These are phyloP conservation scores for Nymphaea colorata DNA, from an alignment of 164 flowering plant species.

Conservation along the genomic window DNA sequence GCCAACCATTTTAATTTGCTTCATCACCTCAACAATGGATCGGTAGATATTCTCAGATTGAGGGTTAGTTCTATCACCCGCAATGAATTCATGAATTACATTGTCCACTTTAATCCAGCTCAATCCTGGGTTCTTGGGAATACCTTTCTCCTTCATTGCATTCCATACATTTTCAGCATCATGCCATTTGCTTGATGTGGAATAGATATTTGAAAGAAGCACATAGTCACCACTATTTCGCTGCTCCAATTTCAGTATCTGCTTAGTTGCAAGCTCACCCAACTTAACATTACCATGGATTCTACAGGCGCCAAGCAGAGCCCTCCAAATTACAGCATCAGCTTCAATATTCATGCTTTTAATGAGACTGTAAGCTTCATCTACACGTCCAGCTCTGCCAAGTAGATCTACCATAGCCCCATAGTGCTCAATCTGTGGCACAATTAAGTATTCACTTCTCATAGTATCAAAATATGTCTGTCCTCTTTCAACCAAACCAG, in stretches of 20 bases:
- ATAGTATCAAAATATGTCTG: slow-evolving; percentile 23
- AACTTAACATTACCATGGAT: slow-evolving; percentile 30
- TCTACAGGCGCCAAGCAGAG: slow-evolving; percentile 66
- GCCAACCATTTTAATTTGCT: slow-evolving; percentile 38
- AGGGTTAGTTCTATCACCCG: slow-evolving; percentile 50
- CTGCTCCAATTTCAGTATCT: slow-evolving; percentile 25
- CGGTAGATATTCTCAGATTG: slow-evolving; percentile 36
- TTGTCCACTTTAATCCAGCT: slow-evolving; percentile 67
- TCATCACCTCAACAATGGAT: slow-evolving; percentile 34
- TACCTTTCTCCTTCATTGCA: slow-evolving; percentile 43
- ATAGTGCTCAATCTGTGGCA: slow-evolving; percentile 55
- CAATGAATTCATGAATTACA: slow-evolving; percentile 46
- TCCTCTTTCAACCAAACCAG: slow-evolving; percentile 36
- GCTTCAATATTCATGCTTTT: slow-evolving; percentile 55
- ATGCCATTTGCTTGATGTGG: slow-evolving; percentile 50
- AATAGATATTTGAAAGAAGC: slow-evolving; percentile 60
- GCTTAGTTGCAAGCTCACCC: slow-evolving; percentile 40
- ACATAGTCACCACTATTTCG: slow-evolving; percentile 56
- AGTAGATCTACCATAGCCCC: slow-evolving; percentile 75
- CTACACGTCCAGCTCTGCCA: slow-evolving; percentile 56
- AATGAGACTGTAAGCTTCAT: slow-evolving; percentile 49
- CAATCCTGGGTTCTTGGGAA: slow-evolving; percentile 49
- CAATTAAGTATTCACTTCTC: slow-evolving; percentile 25
- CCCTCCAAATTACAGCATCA: slow-evolving; percentile 59
- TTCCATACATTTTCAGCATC: slow-evolving; percentile 42